phyloP scores from a whole-genome alignment of 148 eudicot genomes.

The Mesembryanthemum crystallinum region DNA sequence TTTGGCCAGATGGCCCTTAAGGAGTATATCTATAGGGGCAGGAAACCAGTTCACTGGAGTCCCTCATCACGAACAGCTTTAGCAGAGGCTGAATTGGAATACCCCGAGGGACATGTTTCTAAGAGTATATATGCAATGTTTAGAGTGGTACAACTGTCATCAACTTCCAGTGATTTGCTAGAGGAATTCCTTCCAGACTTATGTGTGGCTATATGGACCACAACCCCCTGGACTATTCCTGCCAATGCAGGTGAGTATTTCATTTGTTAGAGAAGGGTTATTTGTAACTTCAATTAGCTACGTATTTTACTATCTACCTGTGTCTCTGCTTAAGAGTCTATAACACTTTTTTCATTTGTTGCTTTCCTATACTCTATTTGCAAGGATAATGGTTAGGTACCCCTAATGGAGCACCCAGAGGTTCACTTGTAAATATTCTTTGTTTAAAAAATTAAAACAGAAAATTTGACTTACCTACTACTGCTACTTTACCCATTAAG shows the following conservation, averaged over 20 bases:
- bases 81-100: conserved; percentile 98
- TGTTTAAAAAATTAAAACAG: too few species aligned
- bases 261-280: not conserved
- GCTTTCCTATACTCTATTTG: not conserved
- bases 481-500: too few species aligned
- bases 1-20: conserved; percentile 91
- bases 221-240: conserved; percentile 99
- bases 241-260: conserved; percentile 81
- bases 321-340: not conserved
- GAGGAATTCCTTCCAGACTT: conserved; percentile 68
- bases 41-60: conserved; percentile 99
- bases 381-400: too few species aligned
- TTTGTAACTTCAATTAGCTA: not conserved
- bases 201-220: conserved; percentile 91
- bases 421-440: too few species aligned
- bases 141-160: conserved; percentile 48
- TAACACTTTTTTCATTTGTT: not conserved
- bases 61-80: conserved; percentile 98
- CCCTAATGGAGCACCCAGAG: too few species aligned
- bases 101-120: conserved; percentile 94
- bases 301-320: not conserved
- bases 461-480: too few species aligned
- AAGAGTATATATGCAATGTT: conserved; percentile 84
- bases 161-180: conserved; percentile 46
- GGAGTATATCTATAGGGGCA: conserved; percentile 91